These are phyloP conservation scores for Talaromyces sp. DNA, from an alignment of 2,329 filamentous ascomycete genomes.

Conservation along the genomic window DNA sequence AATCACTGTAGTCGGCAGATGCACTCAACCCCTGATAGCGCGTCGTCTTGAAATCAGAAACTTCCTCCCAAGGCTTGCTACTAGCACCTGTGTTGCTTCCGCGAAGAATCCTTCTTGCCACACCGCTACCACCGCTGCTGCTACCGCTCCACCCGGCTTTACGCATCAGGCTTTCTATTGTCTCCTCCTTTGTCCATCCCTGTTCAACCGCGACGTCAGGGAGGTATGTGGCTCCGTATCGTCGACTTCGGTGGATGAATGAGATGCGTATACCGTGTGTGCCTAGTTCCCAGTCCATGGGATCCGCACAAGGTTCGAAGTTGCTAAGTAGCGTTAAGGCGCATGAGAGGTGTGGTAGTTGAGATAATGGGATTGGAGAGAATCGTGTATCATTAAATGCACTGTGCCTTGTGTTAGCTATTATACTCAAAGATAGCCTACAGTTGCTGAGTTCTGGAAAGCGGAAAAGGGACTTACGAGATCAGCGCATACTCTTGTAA, in stretches of 20 bases:
- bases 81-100: conserved; percentile 28
- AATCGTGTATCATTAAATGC: conserved; percentile 66
- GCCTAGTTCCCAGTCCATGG: conserved; percentile 84
- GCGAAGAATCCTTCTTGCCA: conserved; percentile 39
- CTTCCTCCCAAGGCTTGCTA: conserved; percentile 65
- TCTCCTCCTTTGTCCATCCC: conserved; percentile 92
- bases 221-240: conserved; percentile 84
- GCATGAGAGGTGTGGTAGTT: conserved; percentile 51
- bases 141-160: conserved; percentile 87
- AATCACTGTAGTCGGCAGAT: conserved; percentile 68
- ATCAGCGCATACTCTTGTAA: conserved; percentile 79
- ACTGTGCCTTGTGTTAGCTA: conserved; percentile 35
- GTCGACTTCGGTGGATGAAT: conserved; percentile 70
- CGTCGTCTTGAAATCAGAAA: conserved; percentile 71
- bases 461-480: conserved; percentile 52
- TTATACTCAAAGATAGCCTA: neutral
- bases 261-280: conserved; percentile 82
- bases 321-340: conserved; percentile 80
- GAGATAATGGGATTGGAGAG: conserved; percentile 53
- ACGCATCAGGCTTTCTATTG: conserved; percentile 81
- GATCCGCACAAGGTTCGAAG: conserved; percentile 72
- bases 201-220: conserved; percentile 91
- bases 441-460: neutral
- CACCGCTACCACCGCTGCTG: conserved; percentile 37
- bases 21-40: conserved; percentile 85